Conservation (phyloP, 345 rosid genomes). For the Moricandia arvensis region DNA sequence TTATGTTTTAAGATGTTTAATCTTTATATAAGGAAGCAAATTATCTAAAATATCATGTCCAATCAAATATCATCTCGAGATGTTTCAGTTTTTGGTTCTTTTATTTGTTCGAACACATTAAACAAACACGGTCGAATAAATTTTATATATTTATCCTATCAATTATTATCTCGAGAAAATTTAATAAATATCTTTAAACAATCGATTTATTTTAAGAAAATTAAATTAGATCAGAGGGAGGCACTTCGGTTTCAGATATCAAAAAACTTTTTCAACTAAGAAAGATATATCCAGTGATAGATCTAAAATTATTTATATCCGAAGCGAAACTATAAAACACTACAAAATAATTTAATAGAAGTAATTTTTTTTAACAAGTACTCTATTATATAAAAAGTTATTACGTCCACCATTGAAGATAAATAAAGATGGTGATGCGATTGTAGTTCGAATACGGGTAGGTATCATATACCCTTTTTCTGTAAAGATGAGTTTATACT, state of each 20-base stretch:
- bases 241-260: not conserved
- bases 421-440: not conserved
- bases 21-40: not conserved
- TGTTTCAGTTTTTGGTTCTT: not conserved
- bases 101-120: not conserved
- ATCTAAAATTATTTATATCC: not conserved
- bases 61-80: not conserved
- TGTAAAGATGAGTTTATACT: not conserved
- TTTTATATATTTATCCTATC: not conserved
- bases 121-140: not conserved
- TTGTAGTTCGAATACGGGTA: not conserved
- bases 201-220: not conserved
- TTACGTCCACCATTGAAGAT: not conserved
- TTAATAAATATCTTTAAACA: not conserved
- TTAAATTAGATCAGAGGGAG: not conserved
- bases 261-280: not conserved
- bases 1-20: not conserved
- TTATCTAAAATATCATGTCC: not conserved
- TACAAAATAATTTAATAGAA: not conserved
- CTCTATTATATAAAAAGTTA: no score
- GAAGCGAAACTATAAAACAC: not conserved
- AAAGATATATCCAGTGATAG: not conserved
- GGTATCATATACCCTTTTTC: not conserved
- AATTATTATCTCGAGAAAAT: not conserved
- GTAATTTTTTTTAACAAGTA: not conserved